Evolutionary conservation across 768 basidiomycete species (phyloP), one percentile per base, ranked within the genome.

Genomic region (Termitomyces titanicus): DNA sequence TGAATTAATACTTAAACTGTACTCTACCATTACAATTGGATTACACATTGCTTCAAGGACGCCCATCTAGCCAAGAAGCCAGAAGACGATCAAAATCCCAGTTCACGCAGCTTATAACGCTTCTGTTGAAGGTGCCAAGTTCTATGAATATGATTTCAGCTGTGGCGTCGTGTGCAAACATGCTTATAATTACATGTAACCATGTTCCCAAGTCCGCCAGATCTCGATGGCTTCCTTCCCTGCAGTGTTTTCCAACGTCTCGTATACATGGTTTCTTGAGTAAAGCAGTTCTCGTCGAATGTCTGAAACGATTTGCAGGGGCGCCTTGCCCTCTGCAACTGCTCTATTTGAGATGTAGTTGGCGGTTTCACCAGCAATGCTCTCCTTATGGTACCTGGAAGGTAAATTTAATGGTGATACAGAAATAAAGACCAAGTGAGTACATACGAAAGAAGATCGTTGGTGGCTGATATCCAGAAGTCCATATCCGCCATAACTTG

Each of bases 361-460:
- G 15, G 44, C 56, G 0, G 35, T 62, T 46, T 66, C 63, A 17
- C 65, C 65, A 8, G 53, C 65, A 1, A 66, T 46, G 39, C 58
- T 53, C 53, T 66, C 63, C 40, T 66, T 66, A n/a, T 63, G 48
- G 45, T 60, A 64, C 12, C 63, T 66, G 29, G 33, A 34, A 24
- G 24, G 13, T 1, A 27, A 12, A 3, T 35, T 47, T 8, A 45
- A 22, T 1, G 3, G 34, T 13, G 35, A 15, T 40, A n/a, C n/a
- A n/a, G 34, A 22, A 25, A 17, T 6, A n/a, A 22, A 7, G 5
- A 10, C 3, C 2, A 3, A 27, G 10, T n/a, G 17, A 22, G 10
- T 6, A 38, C 65, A 11, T 18, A 65, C 64, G 65, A 66, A n/a
- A 66, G 54, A 8, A 65, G 43, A 44, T 65, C 65, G 25, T 65